Conservation (phyloP, 352 stramenopile genomes). For the Phytopythium litorale region DNA sequence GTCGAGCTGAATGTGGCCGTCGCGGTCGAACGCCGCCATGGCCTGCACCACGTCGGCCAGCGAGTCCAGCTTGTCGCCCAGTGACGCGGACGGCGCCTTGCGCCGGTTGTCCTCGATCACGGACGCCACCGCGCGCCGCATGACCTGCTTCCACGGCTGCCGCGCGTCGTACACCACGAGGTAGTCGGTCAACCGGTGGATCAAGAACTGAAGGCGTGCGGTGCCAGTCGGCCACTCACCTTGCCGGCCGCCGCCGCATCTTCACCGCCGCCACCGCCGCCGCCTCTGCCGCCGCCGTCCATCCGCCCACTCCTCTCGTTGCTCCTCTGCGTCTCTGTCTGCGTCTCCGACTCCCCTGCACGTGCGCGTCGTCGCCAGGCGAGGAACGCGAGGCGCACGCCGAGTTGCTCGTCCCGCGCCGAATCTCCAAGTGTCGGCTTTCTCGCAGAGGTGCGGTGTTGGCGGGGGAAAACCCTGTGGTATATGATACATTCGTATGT, state of each 20-base stretch:
- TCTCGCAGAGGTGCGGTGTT: too few species aligned
- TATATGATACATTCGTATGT: too few species aligned
- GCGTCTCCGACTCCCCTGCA: too few species aligned
- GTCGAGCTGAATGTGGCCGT: slow-evolving; percentile 48
- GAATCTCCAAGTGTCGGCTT: background rate
- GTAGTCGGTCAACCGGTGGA: too few species aligned
- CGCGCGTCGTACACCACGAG: background rate
- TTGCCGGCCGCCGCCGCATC: background rate
- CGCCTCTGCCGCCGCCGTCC: background rate
- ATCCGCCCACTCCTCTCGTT: background rate
- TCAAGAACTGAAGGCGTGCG: too few species aligned
- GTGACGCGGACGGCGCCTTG: slow-evolving; percentile 5
- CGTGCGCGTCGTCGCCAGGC: too few species aligned
- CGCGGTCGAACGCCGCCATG: slow-evolving; percentile 35
- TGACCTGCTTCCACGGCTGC: slow-evolving; percentile 22
- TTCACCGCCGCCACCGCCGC: background rate
- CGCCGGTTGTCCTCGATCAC: slow-evolving; percentile 17
- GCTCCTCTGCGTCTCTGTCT: background rate
- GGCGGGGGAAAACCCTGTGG: too few species aligned
- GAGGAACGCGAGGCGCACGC: background rate
- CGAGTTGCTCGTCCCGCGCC: background rate
- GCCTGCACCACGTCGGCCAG: slow-evolving; percentile 44
- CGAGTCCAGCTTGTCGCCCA: slow-evolving; percentile 13
- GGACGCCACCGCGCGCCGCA: slow-evolving; percentile 15
- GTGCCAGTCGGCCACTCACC: background rate